phyloP scores from a whole-genome alignment of 2,329 filamentous ascomycete species.

The Tolypocladium nubicola region DNA sequence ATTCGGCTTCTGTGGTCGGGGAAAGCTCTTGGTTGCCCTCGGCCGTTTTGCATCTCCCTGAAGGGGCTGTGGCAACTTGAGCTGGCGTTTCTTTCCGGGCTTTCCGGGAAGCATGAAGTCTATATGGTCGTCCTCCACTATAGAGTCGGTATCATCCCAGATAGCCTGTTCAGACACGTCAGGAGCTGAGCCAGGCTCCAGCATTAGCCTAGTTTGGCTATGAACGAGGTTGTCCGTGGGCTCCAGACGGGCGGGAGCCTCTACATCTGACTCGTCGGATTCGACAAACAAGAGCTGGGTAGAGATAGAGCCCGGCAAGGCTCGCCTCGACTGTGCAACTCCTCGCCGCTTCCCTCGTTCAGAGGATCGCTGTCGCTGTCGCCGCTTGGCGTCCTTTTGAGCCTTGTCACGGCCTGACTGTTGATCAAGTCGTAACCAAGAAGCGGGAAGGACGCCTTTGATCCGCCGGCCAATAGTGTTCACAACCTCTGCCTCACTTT shows the following conservation, averaged over 20 bases:
- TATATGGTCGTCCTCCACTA: conserved; percentile 40
- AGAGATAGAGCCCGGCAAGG: conserved; percentile 15
- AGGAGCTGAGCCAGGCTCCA: conserved; percentile 6
- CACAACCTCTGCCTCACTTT: conserved; percentile 31
- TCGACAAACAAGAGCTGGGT: conserved; percentile 33
- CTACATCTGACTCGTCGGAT: conserved; percentile 33
- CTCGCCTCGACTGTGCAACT: conserved; percentile 35
- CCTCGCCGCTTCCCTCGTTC: conserved; percentile 33
- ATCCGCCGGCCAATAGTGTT: conserved; percentile 35
- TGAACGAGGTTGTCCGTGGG: conserved; percentile 13
- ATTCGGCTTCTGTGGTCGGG: conserved; percentile 10
- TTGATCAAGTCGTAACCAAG: conserved; percentile 52
- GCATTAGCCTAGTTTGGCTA: conserved; percentile 15
- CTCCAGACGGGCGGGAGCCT: conserved; percentile 12
- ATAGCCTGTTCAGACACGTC: conserved; percentile 2
- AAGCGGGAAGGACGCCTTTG: conserved; percentile 54
- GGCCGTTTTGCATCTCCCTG: conserved; percentile 13
- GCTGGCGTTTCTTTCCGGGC: conserved; percentile 29
- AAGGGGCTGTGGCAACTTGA: conserved; percentile 16
- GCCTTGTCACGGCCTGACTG: conserved; percentile 23
- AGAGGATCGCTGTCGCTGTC: conserved; percentile 20
- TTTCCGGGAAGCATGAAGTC: conserved; percentile 37
- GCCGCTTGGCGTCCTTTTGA: conserved; percentile 15
- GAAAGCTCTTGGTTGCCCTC: conserved; percentile 8
- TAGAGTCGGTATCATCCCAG: conserved; percentile 22